Conservation (phyloP, 2,329 filamentous ascomycete species). For the Leptographium lundbergii region DNA sequence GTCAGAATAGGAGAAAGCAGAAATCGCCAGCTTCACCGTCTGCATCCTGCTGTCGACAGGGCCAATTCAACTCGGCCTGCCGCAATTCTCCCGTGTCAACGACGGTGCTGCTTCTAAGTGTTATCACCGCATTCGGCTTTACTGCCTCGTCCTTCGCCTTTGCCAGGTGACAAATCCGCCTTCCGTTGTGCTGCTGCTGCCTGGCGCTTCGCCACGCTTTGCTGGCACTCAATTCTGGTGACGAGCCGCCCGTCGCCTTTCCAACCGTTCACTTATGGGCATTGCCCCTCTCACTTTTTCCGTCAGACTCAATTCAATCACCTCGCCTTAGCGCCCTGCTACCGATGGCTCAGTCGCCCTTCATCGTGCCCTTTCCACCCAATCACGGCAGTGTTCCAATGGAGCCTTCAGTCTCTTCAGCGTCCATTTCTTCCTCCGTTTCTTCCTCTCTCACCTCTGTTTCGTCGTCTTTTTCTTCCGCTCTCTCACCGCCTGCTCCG, state of each 20-base stretch:
- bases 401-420: constrained; percentile 9
- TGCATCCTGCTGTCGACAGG: not conserved
- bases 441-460: not conserved
- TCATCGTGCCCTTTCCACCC: not conserved
- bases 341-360: not conserved
- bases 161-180: constrained; percentile 5
- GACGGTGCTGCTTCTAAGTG: not conserved
- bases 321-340: not conserved
- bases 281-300: not conserved
- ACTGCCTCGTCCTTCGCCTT: not conserved
- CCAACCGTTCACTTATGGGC: not conserved
- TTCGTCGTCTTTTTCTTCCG: not conserved
- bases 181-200: constrained; percentile 7
- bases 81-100: not conserved
- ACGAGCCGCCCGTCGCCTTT: not conserved
- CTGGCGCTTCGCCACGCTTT: constrained; percentile 9
- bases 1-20: not conserved
- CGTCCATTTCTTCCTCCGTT: constrained; percentile 1
- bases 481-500: not conserved
- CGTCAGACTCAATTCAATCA: not conserved
- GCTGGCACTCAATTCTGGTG: not conserved
- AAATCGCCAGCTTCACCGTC: not conserved
- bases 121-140: not conserved
- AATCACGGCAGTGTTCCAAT: constrained; percentile 6
- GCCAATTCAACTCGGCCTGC: not conserved